Conservation (phyloP, 2,329 filamentous ascomycete genomes). For the Paecilomyces fulvus region DNA sequence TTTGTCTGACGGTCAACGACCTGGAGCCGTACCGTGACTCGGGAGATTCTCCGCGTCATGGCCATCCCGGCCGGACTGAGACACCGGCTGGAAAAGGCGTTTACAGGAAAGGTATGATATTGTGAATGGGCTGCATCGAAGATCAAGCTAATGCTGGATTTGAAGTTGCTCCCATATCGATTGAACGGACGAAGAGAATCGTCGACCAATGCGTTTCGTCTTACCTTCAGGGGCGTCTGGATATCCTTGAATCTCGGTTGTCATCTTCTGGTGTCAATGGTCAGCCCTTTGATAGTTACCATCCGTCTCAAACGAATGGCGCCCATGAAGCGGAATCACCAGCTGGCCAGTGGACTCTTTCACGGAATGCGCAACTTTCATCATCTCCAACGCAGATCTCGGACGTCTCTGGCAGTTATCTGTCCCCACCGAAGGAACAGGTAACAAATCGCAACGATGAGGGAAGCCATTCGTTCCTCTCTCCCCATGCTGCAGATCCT, state of each 20-base stretch:
- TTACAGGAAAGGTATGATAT: conserved; percentile 17
- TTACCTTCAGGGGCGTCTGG: conserved; percentile 39
- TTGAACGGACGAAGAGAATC: conserved; percentile 52
- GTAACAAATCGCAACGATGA: background rate
- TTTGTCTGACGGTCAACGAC: conserved; percentile 80
- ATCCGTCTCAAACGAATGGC: background rate
- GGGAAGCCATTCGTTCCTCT: background rate
- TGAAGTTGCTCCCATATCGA: conserved; percentile 45
- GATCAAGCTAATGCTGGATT: conserved; percentile 4
- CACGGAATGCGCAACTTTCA: background rate
- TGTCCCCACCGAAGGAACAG: background rate
- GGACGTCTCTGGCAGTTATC: background rate
- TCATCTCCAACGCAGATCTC: background rate
- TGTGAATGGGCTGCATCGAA: background rate
- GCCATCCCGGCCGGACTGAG: conserved; percentile 12
- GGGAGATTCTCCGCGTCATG: conserved; percentile 10
- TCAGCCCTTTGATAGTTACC: conserved; percentile 9
- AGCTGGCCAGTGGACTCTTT: background rate
- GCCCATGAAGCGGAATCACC: background rate
- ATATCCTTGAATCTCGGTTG: conserved; percentile 12
- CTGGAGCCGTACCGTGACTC: conserved; percentile 42
- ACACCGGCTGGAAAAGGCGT: conserved; percentile 8
- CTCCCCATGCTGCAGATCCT: conserved; percentile 5
- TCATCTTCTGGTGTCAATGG: conserved; percentile 12
- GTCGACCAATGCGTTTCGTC: conserved; percentile 46